These are phyloP conservation scores for Tephrocybe rancida DNA, from an alignment of 768 basidiomycete genomes.

Conservation along the genomic window DNA sequence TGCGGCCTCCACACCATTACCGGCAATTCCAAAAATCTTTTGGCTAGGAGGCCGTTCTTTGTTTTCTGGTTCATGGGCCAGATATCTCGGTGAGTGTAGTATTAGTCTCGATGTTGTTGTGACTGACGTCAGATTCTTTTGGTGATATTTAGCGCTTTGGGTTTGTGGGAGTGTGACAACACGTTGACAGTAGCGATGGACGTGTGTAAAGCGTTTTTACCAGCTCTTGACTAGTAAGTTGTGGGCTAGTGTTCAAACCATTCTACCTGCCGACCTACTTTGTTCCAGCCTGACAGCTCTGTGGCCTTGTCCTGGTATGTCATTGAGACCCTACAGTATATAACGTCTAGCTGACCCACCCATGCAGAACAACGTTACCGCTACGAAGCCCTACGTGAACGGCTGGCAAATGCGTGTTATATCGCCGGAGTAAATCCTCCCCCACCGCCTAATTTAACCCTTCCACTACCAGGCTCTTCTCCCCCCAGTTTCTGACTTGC, in stretches of 20 bases:
- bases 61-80: slow-evolving; percentile 80
- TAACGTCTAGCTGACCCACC: slow-evolving; percentile 2
- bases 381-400: slow-evolving; percentile 48
- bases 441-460: slow-evolving; percentile 37
- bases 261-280: slow-evolving; percentile 11
- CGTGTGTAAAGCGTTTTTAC: slow-evolving; percentile 60
- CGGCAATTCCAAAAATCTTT: slow-evolving; percentile 47
- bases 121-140: slow-evolving; percentile 4
- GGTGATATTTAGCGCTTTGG: slow-evolving; percentile 43
- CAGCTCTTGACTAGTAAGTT: slow-evolving; percentile 58
- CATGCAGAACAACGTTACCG: slow-evolving; percentile 52
- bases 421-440: slow-evolving; percentile 49
- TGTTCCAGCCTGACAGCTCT: slow-evolving; percentile 47
- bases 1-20: slow-evolving; percentile 62
- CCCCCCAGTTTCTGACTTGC: slow-evolving; percentile 27
- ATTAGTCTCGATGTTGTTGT: slow-evolving; percentile 1
- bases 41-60: slow-evolving; percentile 65
- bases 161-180: slow-evolving; percentile 63
- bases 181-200: slow-evolving; percentile 62
- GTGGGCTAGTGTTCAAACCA: slow-evolving; percentile 13
- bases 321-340: background rate
- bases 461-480: slow-evolving; percentile 30
- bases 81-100: slow-evolving; percentile 49
- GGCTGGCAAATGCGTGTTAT: slow-evolving; percentile 47
- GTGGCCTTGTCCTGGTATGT: slow-evolving; percentile 67